phyloP scores from a whole-genome alignment of 2,329 filamentous ascomycete species.

The Zarea fungicola region DNA sequence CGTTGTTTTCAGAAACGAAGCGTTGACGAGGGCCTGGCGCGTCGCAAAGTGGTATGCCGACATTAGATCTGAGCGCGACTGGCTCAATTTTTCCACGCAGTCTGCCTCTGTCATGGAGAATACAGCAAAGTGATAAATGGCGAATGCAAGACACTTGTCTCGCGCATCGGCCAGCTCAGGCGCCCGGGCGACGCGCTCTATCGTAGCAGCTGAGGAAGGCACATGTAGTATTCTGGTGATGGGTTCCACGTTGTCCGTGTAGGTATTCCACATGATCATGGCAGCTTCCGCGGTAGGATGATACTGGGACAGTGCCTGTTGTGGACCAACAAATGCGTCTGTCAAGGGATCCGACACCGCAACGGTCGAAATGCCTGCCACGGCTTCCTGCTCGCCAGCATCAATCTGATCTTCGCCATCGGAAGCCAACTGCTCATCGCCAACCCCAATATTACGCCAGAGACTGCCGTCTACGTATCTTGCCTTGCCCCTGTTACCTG shows the following conservation, averaged over 20 bases:
- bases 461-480: slow-evolving; percentile 36
- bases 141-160: slow-evolving; percentile 37
- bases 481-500: slow-evolving; percentile 29
- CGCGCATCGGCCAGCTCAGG: slow-evolving; percentile 20
- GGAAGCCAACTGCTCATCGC: background rate
- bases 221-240: slow-evolving; percentile 22
- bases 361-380: background rate
- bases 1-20: slow-evolving; percentile 44
- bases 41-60: slow-evolving; percentile 35
- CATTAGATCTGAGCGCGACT: slow-evolving; percentile 30
- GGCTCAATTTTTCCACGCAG: slow-evolving; percentile 32
- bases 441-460: background rate
- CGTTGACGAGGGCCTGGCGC: slow-evolving; percentile 44
- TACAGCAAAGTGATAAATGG: slow-evolving; percentile 36
- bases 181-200: slow-evolving; percentile 15
- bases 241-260: slow-evolving; percentile 22
- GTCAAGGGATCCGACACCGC: background rate
- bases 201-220: slow-evolving; percentile 20
- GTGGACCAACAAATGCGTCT: background rate
- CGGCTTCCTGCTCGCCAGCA: background rate
- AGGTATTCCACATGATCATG: slow-evolving; percentile 20
- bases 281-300: slow-evolving; percentile 21
- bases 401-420: background rate
- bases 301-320: slow-evolving; percentile 4
- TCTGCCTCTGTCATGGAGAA: slow-evolving; percentile 37